These are phyloP conservation scores for Starmerella potacharoeniae DNA, from an alignment of 805 yeast genomes.

Conservation along the genomic window DNA sequence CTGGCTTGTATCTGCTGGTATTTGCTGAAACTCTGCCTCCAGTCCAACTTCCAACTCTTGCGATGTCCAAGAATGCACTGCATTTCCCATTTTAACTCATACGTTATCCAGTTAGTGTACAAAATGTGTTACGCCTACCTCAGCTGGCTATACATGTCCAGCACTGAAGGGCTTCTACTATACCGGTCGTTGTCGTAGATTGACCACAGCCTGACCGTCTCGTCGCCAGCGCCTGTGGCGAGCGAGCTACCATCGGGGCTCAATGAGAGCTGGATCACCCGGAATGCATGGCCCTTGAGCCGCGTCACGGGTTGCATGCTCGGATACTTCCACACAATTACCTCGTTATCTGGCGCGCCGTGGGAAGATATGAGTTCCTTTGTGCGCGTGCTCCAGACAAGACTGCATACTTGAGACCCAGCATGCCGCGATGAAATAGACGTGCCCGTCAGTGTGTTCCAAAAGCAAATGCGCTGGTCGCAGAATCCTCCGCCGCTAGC, in stretches of 20 bases:
- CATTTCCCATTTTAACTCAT: background rate
- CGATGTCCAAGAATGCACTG: too few relatives aligned
- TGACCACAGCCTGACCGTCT: slow-evolving; percentile 90
- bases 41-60: background rate
- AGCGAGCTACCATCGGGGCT: slow-evolving; percentile 95
- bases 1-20: too few relatives aligned
- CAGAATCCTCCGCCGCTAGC: slow-evolving; percentile 98
- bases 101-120: background rate
- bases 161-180: slow-evolving; percentile 3
- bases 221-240: slow-evolving; percentile 98
- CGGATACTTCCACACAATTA: slow-evolving; percentile 89
- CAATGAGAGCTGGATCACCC: slow-evolving; percentile 79
- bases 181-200: slow-evolving; percentile 64
- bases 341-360: slow-evolving; percentile 83
- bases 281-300: slow-evolving; percentile 83
- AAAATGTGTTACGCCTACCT: slow-evolving; percentile 1
- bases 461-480: slow-evolving; percentile 76
- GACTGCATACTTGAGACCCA: slow-evolving; percentile 91
- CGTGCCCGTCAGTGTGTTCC: slow-evolving; percentile 79
- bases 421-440: slow-evolving; percentile 76
- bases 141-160: slow-evolving; percentile 13
- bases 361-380: slow-evolving; percentile 91
- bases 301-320: slow-evolving; percentile 88
- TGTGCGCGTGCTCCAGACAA: slow-evolving; percentile 85
- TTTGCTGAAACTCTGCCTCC: background rate